Evolutionary conservation across 23 red algal genomes (phyloP), one percentile per base, ranked within the genome.

Genomic region (Gracilaria vermiculophylla): DNA sequence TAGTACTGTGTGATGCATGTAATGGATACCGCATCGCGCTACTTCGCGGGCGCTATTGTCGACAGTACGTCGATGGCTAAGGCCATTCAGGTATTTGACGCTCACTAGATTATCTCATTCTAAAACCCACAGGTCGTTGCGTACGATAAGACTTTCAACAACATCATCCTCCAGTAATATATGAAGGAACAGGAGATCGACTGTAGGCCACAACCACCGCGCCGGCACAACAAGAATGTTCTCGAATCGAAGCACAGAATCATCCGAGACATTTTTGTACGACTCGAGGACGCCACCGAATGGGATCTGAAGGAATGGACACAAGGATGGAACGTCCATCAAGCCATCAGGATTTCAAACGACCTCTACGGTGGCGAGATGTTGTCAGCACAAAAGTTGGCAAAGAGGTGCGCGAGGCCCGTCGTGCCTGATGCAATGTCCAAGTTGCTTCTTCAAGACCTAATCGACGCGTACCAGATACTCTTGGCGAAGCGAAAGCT

Each of bases 181-280:
- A 42, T 90, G 21, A 31, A 54, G 32, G 12, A n/a, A 1, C 19
- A 2, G 23, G 86, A 62, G 20, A 70, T 90, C 13, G 7, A 77
- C 2, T 51, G 20, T 4, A 35, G 62, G 28, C 69, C 54, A 19
- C 64, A 80, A 27, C 73, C 86, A 27, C 71, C 72, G 24, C 44
- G 73, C 33, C 29, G 86, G 37, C 51, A 80, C 86, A 90, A 80
- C 53, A 90, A 79, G 47, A 90, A 90, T 69, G 73, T 80, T 21
- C 11, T 90, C 16, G 86, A 90, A 42, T 80, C 73, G 3, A 90
- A 80, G 75, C 86, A 90, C 75, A 55, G 52, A 42, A 41, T 90
- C 2, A 90, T 80, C 8, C 72, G 86, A 31, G 60, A 56, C 56
- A 65, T 90, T 14, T 80, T 29, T 54, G 32, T 80, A 27, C 66